These are phyloP conservation scores for Tritrichomonas musculus DNA, from an alignment of 208 protist species.

Conservation along the genomic window DNA sequence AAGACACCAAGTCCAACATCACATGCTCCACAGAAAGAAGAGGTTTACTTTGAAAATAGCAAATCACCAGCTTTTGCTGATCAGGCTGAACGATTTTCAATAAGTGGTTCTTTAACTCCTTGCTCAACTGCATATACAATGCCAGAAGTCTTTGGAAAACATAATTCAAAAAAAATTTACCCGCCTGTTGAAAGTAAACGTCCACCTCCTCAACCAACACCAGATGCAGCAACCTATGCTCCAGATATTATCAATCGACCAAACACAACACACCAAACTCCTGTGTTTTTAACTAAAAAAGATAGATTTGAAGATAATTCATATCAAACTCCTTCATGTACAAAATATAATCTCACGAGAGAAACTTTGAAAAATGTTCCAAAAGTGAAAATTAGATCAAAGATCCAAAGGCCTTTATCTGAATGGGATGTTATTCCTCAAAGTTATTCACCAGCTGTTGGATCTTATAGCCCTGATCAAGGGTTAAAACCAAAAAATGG, in stretches of 20 bases:
- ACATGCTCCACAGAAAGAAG: too few relatives aligned
- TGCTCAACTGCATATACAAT: not conserved
- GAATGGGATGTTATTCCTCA: not conserved
- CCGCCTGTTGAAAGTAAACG: not conserved
- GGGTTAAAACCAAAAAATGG: not conserved
- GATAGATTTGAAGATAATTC: not conserved
- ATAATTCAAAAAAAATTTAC: too few relatives aligned
- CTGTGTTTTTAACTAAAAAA: not conserved
- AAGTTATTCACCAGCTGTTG: not conserved
- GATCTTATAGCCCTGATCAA: not conserved
- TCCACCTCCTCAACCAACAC: not conserved
- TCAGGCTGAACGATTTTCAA: not conserved
- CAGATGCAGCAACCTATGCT: not conserved
- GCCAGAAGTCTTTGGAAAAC: too few relatives aligned
- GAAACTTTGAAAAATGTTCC: too few relatives aligned
- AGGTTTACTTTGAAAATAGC: too few relatives aligned
- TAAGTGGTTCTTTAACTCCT: not conserved
- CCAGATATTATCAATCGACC: not conserved
- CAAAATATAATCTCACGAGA: too few relatives aligned
- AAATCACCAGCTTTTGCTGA: not conserved
- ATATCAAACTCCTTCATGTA: not conserved
- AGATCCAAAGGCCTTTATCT: not conserved
- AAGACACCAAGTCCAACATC: too few relatives aligned
- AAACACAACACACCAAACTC: not conserved
- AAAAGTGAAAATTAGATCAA: too few relatives aligned